Percentiles rank a stretch among this genome's conserved stretches.
phyloP scores from a whole-genome alignment of 768 basidiomycete species.

The Tulasnella sp. region DNA sequence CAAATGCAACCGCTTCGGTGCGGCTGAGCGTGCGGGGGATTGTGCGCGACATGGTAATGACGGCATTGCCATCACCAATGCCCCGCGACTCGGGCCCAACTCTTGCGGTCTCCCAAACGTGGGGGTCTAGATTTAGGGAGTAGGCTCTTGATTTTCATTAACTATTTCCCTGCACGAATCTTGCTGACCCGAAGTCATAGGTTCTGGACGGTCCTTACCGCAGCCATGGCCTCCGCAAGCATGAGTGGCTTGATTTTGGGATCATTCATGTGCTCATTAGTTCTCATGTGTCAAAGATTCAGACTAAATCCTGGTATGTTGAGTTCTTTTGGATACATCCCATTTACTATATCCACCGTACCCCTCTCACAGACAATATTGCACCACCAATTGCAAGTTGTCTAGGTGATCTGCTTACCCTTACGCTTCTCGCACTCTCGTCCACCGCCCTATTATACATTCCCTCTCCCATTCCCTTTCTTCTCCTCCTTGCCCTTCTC shows the following conservation, averaged over 20 bases:
- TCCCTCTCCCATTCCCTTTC: conserved; percentile 35
- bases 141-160: conserved; percentile 23
- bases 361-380: conserved; percentile 69
- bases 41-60: background rate
- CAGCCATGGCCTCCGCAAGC: conserved; percentile 77
- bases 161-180: background rate
- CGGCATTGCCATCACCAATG: conserved; percentile 1
- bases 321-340: background rate
- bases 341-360: conserved; percentile 1
- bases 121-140: conserved; percentile 25
- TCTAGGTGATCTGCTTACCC: conserved; percentile 87
- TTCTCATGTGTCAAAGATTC: conserved; percentile 70
- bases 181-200: conserved; percentile 41
- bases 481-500: conserved; percentile 44
- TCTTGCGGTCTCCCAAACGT: conserved; percentile 7
- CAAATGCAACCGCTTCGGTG: background rate
- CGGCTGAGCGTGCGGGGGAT: background rate
- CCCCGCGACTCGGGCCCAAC: background rate
- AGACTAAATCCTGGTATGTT: conserved; percentile 77
- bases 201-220: conserved; percentile 70
- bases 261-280: conserved; percentile 84
- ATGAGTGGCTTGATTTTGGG: conserved; percentile 76
- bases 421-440: conserved; percentile 72
- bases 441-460: conserved; percentile 31
- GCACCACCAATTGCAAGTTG: conserved; percentile 91